Percentiles rank a stretch among this genome's conserved stretches.
phyloP scores from a whole-genome alignment of 495 filamentous ascomycete genomes.

The Wilcoxina mikolae region DNA sequence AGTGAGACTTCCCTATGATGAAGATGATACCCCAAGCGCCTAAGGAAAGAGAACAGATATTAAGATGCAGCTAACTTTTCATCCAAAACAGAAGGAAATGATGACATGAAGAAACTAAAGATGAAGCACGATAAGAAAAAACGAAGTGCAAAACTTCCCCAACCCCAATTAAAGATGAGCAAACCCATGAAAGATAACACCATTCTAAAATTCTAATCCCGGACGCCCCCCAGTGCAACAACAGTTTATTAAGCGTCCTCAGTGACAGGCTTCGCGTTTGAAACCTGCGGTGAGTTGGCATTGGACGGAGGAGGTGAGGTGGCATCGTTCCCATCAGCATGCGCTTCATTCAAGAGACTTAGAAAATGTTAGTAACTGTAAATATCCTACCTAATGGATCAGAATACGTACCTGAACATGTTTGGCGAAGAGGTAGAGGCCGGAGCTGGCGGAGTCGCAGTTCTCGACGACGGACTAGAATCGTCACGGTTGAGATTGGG shows the following conservation, averaged over 20 bases:
- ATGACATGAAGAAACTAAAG: slow-evolving; percentile 17
- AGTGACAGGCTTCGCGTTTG: slow-evolving; percentile 38
- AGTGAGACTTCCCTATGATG: not conserved
- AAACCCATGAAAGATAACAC: slow-evolving; percentile 19
- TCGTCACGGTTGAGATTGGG: slow-evolving; percentile 56
- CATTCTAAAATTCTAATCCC: slow-evolving; percentile 14
- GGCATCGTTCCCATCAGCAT: slow-evolving; percentile 36
- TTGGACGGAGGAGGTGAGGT: slow-evolving; percentile 47
- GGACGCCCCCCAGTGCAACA: slow-evolving; percentile 18
- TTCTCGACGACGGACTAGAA: slow-evolving; percentile 68
- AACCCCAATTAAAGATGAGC: slow-evolving; percentile 18
- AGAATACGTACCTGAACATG: slow-evolving; percentile 64
- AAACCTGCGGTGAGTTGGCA: slow-evolving; percentile 43
- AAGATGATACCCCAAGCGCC: slow-evolving; percentile 13
- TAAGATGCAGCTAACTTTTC: slow-evolving; percentile 9
- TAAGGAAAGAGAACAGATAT: slow-evolving; percentile 15
- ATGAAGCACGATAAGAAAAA: slow-evolving; percentile 15
- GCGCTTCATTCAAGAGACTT: slow-evolving; percentile 28
- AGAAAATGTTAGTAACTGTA: slow-evolving; percentile 9
- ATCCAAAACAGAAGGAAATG: slow-evolving; percentile 16
- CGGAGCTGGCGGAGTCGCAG: slow-evolving; percentile 65
- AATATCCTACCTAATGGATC: slow-evolving; percentile 5
- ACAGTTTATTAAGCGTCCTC: slow-evolving; percentile 13
- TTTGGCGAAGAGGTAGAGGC: slow-evolving; percentile 58
- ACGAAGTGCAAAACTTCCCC: slow-evolving; percentile 11